phyloP scores from a whole-genome alignment of 108 stramenopile genomes.

The Heterococcus sp. region DNA sequence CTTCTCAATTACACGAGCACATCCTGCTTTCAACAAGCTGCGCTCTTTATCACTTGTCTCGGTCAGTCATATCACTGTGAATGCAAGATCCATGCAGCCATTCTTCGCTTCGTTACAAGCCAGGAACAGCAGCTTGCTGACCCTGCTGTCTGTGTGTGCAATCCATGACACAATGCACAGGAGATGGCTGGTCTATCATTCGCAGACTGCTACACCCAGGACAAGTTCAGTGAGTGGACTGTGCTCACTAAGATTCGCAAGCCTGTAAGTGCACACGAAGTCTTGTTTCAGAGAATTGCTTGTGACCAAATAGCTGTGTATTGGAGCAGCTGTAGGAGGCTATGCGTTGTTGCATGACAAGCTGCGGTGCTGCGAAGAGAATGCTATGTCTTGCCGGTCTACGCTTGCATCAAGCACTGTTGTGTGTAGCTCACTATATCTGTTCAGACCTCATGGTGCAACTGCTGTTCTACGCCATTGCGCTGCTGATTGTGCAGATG shows the following conservation, averaged over 20 bases:
- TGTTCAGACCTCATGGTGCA: background rate
- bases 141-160: too few species aligned
- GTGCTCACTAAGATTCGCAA: conserved; percentile 70
- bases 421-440: background rate
- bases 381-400: background rate
- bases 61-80: too few species aligned
- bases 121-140: too few species aligned
- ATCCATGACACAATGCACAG: too few species aligned
- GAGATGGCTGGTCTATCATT: conserved; percentile 80
- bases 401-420: background rate
- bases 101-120: too few species aligned
- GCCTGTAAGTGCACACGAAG: conserved; percentile 53
- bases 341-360: background rate
- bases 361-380: background rate
- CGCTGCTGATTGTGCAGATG: conserved; percentile 16
- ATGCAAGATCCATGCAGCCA: too few species aligned
- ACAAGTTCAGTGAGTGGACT: conserved; percentile 91
- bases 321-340: background rate
- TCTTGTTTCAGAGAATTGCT: background rate
- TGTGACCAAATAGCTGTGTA: background rate
- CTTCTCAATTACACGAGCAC: too few species aligned
- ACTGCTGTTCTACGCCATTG: background rate
- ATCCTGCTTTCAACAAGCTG: too few species aligned
- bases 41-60: too few species aligned
- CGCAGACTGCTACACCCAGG: conserved; percentile 71